A percentile compares a stretch with the other conserved stretches of the same genome.
phyloP scores from a whole-genome alignment of 2,329 filamentous ascomycete genomes.

The Pyrenochaeta sp. region DNA sequence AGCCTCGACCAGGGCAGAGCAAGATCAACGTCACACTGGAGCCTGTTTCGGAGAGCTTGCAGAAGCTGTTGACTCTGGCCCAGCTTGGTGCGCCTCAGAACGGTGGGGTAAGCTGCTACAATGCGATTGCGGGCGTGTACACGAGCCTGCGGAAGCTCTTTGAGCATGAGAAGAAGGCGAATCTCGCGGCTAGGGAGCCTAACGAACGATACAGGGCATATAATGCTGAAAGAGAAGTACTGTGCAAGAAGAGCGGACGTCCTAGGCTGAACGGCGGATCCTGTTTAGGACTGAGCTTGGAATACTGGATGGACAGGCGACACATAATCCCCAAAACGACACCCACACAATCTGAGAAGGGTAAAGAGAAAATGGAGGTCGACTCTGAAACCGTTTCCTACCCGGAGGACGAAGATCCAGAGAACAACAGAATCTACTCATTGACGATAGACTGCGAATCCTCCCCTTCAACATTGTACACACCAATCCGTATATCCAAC shows the following conservation, averaged over 20 bases:
- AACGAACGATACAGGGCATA: conserved; percentile 55
- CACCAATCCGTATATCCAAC: conserved; percentile 74
- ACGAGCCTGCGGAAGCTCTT: conserved; percentile 74
- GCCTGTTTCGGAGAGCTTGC: conserved; percentile 75
- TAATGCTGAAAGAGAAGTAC: conserved; percentile 64
- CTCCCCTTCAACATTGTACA: conserved; percentile 58
- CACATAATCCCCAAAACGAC: conserved; percentile 50
- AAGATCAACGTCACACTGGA: conserved; percentile 76
- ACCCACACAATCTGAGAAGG: conserved; percentile 42
- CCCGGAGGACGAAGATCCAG: conserved; percentile 48
- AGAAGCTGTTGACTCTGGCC: conserved; percentile 73
- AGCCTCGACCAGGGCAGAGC: conserved; percentile 66
- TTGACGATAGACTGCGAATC: conserved; percentile 72
- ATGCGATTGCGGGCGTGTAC: conserved; percentile 78
- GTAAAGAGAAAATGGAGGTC: conserved; percentile 49
- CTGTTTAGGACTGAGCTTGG: conserved; percentile 73
- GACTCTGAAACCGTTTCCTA: conserved; percentile 31
- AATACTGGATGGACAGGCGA: conserved; percentile 78
- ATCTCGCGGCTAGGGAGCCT: conserved; percentile 38
- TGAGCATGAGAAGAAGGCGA: conserved; percentile 69
- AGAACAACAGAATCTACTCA: conserved; percentile 66
- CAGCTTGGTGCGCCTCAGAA: conserved; percentile 72
- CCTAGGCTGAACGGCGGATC: conserved; percentile 75
- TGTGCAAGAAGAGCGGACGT: conserved; percentile 75
- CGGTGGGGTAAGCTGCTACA: conserved; percentile 73